A percentile compares a stretch with the other conserved stretches of the same genome.
Conservation (phyloP, 257 asterid genomes). For the Cinchona pubescens region DNA sequence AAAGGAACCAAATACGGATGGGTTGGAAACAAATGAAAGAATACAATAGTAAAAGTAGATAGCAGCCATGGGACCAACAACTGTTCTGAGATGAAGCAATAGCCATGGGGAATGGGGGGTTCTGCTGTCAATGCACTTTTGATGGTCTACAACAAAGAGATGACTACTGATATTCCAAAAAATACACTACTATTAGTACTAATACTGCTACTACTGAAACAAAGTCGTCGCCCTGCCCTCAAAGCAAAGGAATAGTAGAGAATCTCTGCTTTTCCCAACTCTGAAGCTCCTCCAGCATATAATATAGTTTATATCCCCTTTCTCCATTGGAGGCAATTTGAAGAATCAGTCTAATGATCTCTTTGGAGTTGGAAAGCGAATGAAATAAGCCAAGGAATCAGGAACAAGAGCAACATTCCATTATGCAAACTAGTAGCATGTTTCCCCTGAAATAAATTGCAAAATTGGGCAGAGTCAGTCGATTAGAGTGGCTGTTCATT, state of each 20-base stretch:
- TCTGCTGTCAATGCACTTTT: background rate
- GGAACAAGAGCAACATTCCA: background rate
- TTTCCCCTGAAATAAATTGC: constrained; percentile 20
- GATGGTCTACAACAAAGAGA: background rate
- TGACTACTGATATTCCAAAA: background rate
- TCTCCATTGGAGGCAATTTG: background rate
- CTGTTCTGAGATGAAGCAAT: background rate
- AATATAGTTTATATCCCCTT: too few relatives aligned
- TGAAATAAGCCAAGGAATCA: background rate
- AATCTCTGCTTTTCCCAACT: constrained; percentile 23
- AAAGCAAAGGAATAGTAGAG: constrained; percentile 7
- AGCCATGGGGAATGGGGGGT: background rate
- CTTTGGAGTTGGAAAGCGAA: constrained; percentile 7
- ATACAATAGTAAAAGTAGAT: background rate
- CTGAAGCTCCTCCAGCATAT: background rate
- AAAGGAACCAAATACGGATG: background rate
- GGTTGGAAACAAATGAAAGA: constrained; percentile 10
- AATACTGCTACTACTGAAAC: background rate
- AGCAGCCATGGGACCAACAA: constrained; percentile 3
- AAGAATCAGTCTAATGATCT: background rate
- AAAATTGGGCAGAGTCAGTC: background rate
- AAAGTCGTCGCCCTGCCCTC: background rate
- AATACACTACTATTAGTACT: too few relatives aligned
- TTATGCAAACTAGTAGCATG: background rate
- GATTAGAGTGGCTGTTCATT: too few relatives aligned